These are phyloP conservation scores for Plasmodium chabaudi DNA, from an alignment of 169 alveolate species.

Conservation along the genomic window DNA sequence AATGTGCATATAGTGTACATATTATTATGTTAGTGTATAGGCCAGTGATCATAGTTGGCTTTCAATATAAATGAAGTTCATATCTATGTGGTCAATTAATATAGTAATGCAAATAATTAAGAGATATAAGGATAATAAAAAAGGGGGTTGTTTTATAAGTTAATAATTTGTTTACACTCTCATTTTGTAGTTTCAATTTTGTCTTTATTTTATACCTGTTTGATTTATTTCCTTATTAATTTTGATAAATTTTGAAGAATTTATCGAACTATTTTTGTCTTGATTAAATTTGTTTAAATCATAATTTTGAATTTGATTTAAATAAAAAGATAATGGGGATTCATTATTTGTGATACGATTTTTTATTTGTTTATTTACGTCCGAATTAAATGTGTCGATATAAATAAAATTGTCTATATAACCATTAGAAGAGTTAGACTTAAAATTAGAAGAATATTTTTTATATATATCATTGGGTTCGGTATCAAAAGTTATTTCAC, in stretches of 20 bases:
- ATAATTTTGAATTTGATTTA: constrained; percentile 6
- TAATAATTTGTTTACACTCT: no score
- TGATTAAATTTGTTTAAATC: background rate
- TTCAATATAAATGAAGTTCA: no score
- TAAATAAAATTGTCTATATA: background rate
- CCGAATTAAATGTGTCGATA: background rate
- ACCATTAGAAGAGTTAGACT: background rate
- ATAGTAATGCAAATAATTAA: no score
- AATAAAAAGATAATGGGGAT: constrained; percentile 22
- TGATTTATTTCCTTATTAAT: constrained; percentile 7
- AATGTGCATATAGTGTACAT: background rate
- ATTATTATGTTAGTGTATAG: no score
- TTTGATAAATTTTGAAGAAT: background rate
- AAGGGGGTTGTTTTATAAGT: no score
- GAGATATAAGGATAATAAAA: no score
- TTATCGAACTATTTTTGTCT: background rate
- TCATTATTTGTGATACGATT: constrained; percentile 9
- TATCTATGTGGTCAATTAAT: no score
- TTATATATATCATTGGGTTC: background rate
- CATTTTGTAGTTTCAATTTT: background rate
- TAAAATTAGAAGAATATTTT: background rate
- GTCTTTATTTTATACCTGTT: constrained; percentile 3
- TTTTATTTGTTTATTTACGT: background rate
- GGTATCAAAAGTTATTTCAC: constrained; percentile 13
- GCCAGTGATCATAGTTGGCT: no score